Evolutionary conservation across 1,139 yeast species (phyloP), one percentile per base, ranked within the genome.

Genomic region (Lodderomyces elongisporus): DNA sequence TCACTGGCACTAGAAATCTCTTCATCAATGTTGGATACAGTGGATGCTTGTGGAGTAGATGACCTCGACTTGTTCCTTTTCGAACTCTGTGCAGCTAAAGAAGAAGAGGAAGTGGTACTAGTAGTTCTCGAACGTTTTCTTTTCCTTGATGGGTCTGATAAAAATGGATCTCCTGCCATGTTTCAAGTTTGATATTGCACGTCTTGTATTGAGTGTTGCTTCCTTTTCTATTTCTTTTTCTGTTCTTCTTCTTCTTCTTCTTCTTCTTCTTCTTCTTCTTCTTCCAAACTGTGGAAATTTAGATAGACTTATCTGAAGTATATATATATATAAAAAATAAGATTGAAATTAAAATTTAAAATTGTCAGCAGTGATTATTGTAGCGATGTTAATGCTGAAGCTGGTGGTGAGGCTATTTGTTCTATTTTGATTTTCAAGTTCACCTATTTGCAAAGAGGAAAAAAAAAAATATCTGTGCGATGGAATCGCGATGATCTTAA

Each of bases 131-230:
- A 43, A 41, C 76, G 61, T 55, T 70, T 75, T 48, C 75, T 63
- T 52, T 70, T 75, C 47, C 59, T 60, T 6, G 74, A 64, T 31
- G 82, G 80, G 49, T 77, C 82, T n/a, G 75, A 65, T 44, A 77
- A 68, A 51, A 77, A 77, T 13, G 81, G 74, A 52, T 77, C 83
- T 32, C 70, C 71, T 26, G 74, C 73, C 78, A 73, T 62, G 34
- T 13, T 24, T 16, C n/a, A 23, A n/a, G n/a, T n/a, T n/a, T n/a
- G n/a, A n/a, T n/a, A n/a, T n/a, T n/a, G n/a, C n/a, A n/a, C n/a
- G n/a, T n/a, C n/a, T n/a, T n/a, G n/a, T n/a, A n/a, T n/a, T n/a
- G n/a, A n/a, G n/a, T n/a, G n/a, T n/a, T n/a, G n/a, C n/a, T n/a
- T n/a, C n/a, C n/a, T n/a, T n/a, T n/a, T n/a, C n/a, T n/a, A n/a